Evolutionary conservation across 2,329 filamentous ascomycete genomes (phyloP).

Genomic region (Xylaria sp.): DNA sequence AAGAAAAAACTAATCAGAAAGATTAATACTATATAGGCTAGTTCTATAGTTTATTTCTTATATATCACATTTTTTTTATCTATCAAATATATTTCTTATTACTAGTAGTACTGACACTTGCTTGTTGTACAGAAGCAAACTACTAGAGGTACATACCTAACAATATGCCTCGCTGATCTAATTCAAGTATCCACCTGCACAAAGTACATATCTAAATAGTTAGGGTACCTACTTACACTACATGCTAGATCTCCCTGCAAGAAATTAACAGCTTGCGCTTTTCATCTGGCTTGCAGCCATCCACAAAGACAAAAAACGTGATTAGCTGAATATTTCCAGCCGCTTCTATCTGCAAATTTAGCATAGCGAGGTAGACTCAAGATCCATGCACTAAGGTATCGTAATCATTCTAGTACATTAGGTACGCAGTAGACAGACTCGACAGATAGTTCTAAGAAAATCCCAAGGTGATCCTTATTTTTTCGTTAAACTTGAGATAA

Average conservation of each 20-base stretch:
- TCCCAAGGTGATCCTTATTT: conserved; percentile 29
- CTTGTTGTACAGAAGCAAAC: too few species aligned
- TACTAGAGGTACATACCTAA: too few species aligned
- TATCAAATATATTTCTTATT: too few species aligned
- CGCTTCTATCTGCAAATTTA: not conserved
- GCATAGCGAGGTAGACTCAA: not conserved
- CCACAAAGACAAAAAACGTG: not conserved
- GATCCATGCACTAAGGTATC: not conserved
- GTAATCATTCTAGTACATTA: conserved; percentile 3
- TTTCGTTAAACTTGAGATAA: conserved; percentile 35
- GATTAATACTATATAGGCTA: too few species aligned
- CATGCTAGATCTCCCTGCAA: not conserved
- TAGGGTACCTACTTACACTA: conserved; percentile 23
- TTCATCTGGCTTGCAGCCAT: conserved; percentile 1
- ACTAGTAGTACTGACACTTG: too few species aligned
- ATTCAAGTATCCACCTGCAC: not conserved
- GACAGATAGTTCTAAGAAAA: not conserved
- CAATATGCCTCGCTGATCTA: not conserved
- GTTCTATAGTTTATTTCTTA: too few species aligned
- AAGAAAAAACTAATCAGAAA: too few species aligned
- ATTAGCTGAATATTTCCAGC: not conserved
- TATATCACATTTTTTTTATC: too few species aligned
- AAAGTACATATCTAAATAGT: not conserved
- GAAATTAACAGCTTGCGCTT: conserved; percentile 11
- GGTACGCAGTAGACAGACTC: too few species aligned